Base-by-base conservation (phyloP, 305 asterid species). In the Fraxinus ornus region DNA sequence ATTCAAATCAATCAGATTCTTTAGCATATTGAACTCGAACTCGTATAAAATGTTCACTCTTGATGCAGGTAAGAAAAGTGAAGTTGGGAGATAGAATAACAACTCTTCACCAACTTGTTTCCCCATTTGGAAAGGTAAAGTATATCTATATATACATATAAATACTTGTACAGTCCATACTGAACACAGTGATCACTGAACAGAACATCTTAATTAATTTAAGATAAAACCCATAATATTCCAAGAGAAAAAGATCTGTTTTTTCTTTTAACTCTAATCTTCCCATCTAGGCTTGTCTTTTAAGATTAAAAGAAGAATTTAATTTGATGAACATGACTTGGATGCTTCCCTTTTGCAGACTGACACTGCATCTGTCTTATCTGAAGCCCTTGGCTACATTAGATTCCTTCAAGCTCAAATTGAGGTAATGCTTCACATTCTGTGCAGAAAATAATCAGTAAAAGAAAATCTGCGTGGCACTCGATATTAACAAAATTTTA, bases 311-410 rank as follows among this genome's bases (percentile, higher is more conserved):
- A 79, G 82, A 80, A 78, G 57, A 86, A 55, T 88, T 86, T 81
- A 68, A 68, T 68, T 68, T 30, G 77, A 85, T 78, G 82, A 85
- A 84, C 83, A 86, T 80, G 74, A 84, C 86, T 83, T 84, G 83
- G 86, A 79, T 84, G 76, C 84, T 76, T 83, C 84, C 79, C 88
- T 83, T 87, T 85, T 89, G 91, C 93, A 92, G 98, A 94, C 98
- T 89, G 98, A 94, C 88, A 94, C 97, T 81, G 97, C 98, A 82
- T 94, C 97, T 73, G 97, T 94, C 80, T 87, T 94, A 87, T 93
- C 97, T 86, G 98, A 94, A 86, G 92, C 95, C 88, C 92, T 88
- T 88, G 98, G 92, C 80, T 91, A 90, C 87, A 93, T 94, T 88
- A 91, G 93, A 88, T 91, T 93, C 91, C 97, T 93, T 78, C 97